Evolutionary conservation across 139 green algal genomes (phyloP), one percentile per base, ranked within the genome.

Genomic region (Haematococcus lacustris): DNA sequence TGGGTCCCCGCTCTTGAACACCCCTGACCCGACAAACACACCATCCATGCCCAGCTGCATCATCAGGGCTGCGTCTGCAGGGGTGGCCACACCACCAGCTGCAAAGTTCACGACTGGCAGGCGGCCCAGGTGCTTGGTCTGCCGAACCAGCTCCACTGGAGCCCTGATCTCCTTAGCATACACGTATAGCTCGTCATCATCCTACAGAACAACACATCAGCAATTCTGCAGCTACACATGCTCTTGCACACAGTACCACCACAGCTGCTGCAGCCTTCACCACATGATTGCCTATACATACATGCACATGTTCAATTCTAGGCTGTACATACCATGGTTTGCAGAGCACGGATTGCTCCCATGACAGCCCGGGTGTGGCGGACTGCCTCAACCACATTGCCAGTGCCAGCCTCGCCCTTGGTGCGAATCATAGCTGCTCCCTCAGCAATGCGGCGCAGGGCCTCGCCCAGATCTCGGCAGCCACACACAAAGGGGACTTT

Each of bases 41-140:
- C 95, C 96, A 76, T 99, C 96, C 78, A 98, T 89, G 70, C 96
- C 96, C 67, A 99, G 90, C 86, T 96, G 91, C 91, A 96, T 97
- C 95, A 99, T 99, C n/a, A 99, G 81, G 3, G 96, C 96, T 1
- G 96, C 96, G 77, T 99, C 96, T 13, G 96, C 96, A n/a, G 96
- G 96, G 3, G 96, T 99, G 39, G 96, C 91, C 35, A 99, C 95
- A 62, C 95, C 96, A 38, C 96, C 96, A 6, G 96, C 96, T n/a
- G 96, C 95, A 85, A 99, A 99, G 89, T 99, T 99, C 33, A 99
- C 96, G 1, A 99, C 96, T 0, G 95, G 95, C 71, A 99, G 86
- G 68, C 94, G 87, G 47, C 92, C 92, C 39, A 97, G 83, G 70
- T 87, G 78, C 86, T 94, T 95, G 63, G 85, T 92, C 88, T 96